phyloP scores from a whole-genome alignment of 2,329 filamentous ascomycete genomes.

The Talaromyces sp. region DNA sequence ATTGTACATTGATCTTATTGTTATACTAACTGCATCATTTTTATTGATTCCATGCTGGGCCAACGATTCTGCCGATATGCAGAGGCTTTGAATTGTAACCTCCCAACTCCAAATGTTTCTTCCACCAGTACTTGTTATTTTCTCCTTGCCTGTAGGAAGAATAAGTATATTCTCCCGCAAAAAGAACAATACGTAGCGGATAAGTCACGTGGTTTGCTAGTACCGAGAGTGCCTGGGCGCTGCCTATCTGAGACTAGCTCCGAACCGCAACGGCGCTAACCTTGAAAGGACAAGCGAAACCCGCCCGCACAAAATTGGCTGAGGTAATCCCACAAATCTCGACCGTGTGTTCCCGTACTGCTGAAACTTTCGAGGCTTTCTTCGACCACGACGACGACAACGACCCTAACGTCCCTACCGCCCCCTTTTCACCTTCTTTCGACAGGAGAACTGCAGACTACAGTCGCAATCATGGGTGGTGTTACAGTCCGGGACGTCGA shows the following conservation, averaged over 20 bases:
- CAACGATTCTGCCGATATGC: not conserved
- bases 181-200: too few species aligned
- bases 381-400: conserved; percentile 33
- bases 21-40: not conserved
- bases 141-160: not conserved
- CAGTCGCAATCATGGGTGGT: conserved; percentile 59
- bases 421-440: conserved; percentile 21
- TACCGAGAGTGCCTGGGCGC: conserved; percentile 12
- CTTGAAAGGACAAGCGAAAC: conserved; percentile 36
- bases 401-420: conserved; percentile 22
- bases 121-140: not conserved
- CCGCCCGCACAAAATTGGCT: conserved; percentile 21
- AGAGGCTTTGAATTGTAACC: not conserved
- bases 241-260: conserved; percentile 7
- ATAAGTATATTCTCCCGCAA: too few species aligned
- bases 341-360: not conserved
- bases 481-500: conserved; percentile 64
- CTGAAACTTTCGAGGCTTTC: conserved; percentile 13
- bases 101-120: not conserved
- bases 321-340: conserved; percentile 14
- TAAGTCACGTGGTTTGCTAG: not conserved
- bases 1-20: not conserved
- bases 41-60: not conserved
- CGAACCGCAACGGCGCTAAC: conserved; percentile 37
- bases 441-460: conserved; percentile 17